phyloP scores from a whole-genome alignment of 129 eudicot species.

The Helianthus tuberosus region DNA sequence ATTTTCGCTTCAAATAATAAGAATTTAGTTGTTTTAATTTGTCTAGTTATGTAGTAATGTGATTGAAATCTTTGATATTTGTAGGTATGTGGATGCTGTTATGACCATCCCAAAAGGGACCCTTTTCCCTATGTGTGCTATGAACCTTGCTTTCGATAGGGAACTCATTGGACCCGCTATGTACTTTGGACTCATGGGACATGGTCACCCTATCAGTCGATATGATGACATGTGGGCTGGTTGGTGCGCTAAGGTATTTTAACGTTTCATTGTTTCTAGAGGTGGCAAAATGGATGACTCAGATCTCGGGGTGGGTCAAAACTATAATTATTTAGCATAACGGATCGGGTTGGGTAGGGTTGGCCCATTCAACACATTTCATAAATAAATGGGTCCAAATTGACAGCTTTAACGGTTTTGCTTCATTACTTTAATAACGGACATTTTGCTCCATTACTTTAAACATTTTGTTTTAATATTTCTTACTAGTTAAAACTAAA shows the following conservation, averaged over 20 bases:
- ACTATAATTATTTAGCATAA: not conserved
- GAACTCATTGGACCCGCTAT: constrained; percentile 79
- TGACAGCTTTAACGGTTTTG: not conserved
- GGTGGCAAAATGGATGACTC: not conserved
- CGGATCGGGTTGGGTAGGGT: not conserved
- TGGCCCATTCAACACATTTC: not conserved
- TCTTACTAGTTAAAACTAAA: not conserved
- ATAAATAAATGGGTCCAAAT: not conserved
- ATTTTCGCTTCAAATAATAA: too few relatives aligned
- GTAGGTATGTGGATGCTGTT: constrained; percentile 76
- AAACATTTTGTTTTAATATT: not conserved
- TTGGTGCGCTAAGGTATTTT: constrained; percentile 66
- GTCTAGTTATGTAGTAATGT: too few relatives aligned
- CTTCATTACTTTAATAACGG: too few relatives aligned
- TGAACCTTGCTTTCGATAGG: constrained; percentile 72
- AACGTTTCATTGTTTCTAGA: not conserved
- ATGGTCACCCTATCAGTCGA: constrained; percentile 74
- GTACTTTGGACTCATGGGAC: constrained; percentile 88
- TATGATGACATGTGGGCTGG: constrained; percentile 93
- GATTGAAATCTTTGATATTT: not conserved
- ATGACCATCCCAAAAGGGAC: constrained; percentile 72
- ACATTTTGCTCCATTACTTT: too few relatives aligned
- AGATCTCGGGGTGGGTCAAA: not conserved
- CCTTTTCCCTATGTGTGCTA: constrained; percentile 75
- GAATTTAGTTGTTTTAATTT: too few relatives aligned